Evolutionary conservation across 2,329 filamentous ascomycete species (phyloP), one percentile per base, ranked within the genome.

Genomic region (Tolypocladium album): DNA sequence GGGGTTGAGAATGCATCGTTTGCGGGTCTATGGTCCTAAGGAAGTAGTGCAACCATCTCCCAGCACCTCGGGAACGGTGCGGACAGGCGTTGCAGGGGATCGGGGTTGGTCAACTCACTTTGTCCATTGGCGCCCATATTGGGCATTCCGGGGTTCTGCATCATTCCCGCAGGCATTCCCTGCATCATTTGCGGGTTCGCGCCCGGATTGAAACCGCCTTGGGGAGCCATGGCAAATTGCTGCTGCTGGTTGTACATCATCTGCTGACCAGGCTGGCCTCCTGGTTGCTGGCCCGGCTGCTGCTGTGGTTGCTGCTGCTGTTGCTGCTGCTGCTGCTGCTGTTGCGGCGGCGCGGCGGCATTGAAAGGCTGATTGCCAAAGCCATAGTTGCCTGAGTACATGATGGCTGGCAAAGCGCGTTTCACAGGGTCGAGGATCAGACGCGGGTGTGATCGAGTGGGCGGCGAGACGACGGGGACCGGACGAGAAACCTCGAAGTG

Each of bases 61-160:
- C 9, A 3, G 13, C 45, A 20, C 45, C 24, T 50, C 13, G 45
- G 13, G 24, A 13, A 13, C 47, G 24, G 3, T 15, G 47, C 47
- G 31, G 47, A 52, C 45, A 20, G 45, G 31, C 6, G 24, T 11
- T 27, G 45, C 45, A 50, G 17, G 31, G 15, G 3, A 31, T 22
- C 4, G 63, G 66, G 64, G 62, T 61, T 39, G 34, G 12, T 13
- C 43, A 63, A 77, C 82, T 79, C 75, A 85, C 82, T 83, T 70
- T 84, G 82, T 58, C 82, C 81, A 76, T 84, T 85, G 64, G 79
- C 73, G 65, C 76, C 75, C 80, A 85, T 84, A 70, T 82, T 81
- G 64, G 78, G 78, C 81, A 85, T 83, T 69, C 74, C 79, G 66
- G 81, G 72, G 70, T 79, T 84, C 74, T 82, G 83, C 83, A 87